Conservation (phyloP, 345 rosid genomes). For the Gossypium bickii region DNA sequence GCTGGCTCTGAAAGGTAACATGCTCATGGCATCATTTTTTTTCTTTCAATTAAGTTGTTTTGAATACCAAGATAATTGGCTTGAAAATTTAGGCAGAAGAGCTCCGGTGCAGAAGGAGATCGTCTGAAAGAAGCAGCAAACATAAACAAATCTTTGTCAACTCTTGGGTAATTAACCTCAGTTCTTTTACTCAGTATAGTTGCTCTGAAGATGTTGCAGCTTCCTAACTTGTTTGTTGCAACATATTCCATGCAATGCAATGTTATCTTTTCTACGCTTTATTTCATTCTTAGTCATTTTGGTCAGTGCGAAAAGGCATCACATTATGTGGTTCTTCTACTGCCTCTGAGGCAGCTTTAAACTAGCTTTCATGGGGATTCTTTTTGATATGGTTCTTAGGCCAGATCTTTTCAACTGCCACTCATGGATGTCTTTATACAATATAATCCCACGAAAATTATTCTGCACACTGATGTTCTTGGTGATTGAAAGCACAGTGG, state of each 20-base stretch:
- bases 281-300: not conserved
- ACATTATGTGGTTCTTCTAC: constrained; percentile 2
- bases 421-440: not conserved
- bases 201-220: constrained; percentile 2
- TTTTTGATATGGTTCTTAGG: constrained; percentile 1
- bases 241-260: constrained; percentile 8
- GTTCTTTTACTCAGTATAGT: constrained; percentile 21
- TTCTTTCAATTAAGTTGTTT: constrained; percentile 14
- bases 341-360: not conserved
- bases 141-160: constrained; percentile 87
- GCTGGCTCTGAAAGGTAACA: constrained; percentile 97
- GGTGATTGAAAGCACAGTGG: not conserved
- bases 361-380: not conserved
- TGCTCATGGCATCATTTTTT: not conserved
- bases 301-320: not conserved
- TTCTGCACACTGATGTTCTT: not conserved
- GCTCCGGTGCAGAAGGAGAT: constrained; percentile 96
- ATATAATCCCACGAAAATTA: not conserved
- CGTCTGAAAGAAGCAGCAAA: constrained; percentile 98
- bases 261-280: constrained; percentile 2
- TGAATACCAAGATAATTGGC: constrained; percentile 18
- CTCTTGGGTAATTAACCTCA: constrained; percentile 66
- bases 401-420: not conserved
- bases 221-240: not conserved
- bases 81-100: constrained; percentile 67